These are phyloP conservation scores for Blumeria graminis DNA, from an alignment of 2,329 filamentous ascomycete genomes.

Conservation along the genomic window DNA sequence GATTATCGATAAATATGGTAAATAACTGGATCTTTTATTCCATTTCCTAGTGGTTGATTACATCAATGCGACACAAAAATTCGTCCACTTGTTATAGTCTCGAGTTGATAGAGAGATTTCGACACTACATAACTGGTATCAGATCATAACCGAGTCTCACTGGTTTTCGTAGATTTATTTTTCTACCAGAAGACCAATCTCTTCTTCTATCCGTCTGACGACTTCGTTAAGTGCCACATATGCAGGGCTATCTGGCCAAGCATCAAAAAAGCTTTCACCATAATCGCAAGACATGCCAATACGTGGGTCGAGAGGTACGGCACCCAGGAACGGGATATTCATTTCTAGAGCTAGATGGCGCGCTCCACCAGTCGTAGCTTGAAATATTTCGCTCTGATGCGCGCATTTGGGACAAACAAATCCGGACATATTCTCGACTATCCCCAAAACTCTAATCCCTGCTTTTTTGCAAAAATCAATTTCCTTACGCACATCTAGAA, in stretches of 20 bases:
- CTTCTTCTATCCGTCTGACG: constrained; percentile 43
- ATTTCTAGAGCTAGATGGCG: constrained; percentile 61
- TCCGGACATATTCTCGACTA: constrained; percentile 95
- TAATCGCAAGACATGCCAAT: constrained; percentile 95
- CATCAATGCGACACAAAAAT: too few species aligned
- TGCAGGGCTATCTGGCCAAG: constrained; percentile 78
- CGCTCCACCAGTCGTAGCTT: constrained; percentile 74
- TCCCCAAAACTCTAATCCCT: constrained; percentile 61
- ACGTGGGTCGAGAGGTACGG: constrained; percentile 74
- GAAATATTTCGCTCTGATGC: constrained; percentile 65
- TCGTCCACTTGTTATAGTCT: too few species aligned
- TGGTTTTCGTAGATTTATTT: too few species aligned
- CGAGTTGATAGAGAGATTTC: too few species aligned
- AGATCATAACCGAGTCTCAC: too few species aligned
- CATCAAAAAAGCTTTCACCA: constrained; percentile 91
- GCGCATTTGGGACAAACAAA: constrained; percentile 91
- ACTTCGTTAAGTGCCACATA: constrained; percentile 61
- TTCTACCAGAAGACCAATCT: constrained; percentile 24
- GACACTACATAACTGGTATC: too few species aligned
- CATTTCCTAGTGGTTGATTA: too few species aligned
- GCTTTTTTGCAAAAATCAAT: constrained; percentile 96
- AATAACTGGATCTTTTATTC: too few species aligned
- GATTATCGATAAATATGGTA: too few species aligned
- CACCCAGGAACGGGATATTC: constrained; percentile 66
- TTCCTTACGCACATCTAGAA: constrained; percentile 88